Evolutionary conservation across 2,329 filamentous ascomycete genomes (phyloP).

Genomic region (Alternaria triticimaculans): DNA sequence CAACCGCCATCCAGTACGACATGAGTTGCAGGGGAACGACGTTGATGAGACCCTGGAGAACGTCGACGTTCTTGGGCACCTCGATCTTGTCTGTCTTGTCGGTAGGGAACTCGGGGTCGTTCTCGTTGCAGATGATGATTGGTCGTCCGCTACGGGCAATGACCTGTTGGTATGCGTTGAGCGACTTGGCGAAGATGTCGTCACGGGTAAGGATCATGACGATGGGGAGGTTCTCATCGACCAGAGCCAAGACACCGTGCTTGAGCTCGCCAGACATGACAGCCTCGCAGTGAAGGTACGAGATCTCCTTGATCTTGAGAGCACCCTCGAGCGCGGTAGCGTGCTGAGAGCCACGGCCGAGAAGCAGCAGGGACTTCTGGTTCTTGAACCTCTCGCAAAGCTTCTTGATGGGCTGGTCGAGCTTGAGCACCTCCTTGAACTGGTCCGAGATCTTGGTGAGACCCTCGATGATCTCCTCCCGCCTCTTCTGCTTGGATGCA

Average conservation of each 20-base stretch:
- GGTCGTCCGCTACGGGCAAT: slow-evolving; percentile 95
- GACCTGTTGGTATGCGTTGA: slow-evolving; percentile 99
- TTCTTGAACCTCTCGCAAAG: slow-evolving; percentile 94
- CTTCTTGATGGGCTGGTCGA: slow-evolving; percentile 92
- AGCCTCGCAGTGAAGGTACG: slow-evolving; percentile 98
- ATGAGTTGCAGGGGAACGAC: slow-evolving; percentile 97
- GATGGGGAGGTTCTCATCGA: slow-evolving; percentile 98
- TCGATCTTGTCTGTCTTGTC: slow-evolving; percentile 96
- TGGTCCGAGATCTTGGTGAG: slow-evolving; percentile 86
- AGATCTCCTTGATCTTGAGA: slow-evolving; percentile 99
- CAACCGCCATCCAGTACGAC: slow-evolving; percentile 97
- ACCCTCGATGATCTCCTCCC: slow-evolving; percentile 95
- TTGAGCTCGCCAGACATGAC: slow-evolving; percentile 99
- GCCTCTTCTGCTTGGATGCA: slow-evolving; percentile 88
- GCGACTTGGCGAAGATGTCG: slow-evolving; percentile 95
- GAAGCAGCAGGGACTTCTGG: slow-evolving; percentile 92
- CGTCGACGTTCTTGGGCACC: slow-evolving; percentile 94
- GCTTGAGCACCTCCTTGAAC: slow-evolving; percentile 88
- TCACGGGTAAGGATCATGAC: slow-evolving; percentile 99
- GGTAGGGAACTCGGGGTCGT: slow-evolving; percentile 85
- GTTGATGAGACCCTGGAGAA: slow-evolving; percentile 94
- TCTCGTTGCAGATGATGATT: slow-evolving; percentile 96
- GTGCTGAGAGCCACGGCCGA: slow-evolving; percentile 95
- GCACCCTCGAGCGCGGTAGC: slow-evolving; percentile 96
- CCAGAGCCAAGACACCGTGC: slow-evolving; percentile 95